These are phyloP conservation scores for Toxoplasma gondii DNA, from an alignment of 169 alveolate genomes.

Conservation along the genomic window DNA sequence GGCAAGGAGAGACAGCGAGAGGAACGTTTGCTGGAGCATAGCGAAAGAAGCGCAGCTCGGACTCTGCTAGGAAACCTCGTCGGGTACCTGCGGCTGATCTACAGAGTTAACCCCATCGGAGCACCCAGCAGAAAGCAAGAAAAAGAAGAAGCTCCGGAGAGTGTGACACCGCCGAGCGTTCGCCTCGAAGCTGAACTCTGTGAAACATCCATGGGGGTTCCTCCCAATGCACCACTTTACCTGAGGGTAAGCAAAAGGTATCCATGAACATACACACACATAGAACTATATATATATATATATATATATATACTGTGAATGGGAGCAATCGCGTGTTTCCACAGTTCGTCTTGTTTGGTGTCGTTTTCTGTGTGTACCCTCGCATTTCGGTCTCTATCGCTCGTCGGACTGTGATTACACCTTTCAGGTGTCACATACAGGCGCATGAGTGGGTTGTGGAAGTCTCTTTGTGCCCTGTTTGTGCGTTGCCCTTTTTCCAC, in stretches of 20 bases:
- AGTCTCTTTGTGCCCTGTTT: background rate
- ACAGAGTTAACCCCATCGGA: background rate
- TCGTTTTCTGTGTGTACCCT: too few species aligned
- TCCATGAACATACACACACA: too few species aligned
- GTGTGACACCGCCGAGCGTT: background rate
- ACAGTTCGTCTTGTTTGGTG: too few species aligned
- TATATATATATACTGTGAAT: too few species aligned
- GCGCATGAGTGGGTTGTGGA: too few species aligned
- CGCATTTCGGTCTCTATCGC: too few species aligned
- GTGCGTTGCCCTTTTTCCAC: background rate
- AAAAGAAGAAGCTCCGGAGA: background rate
- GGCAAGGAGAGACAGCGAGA: background rate
- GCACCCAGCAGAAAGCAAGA: background rate
- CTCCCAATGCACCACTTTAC: background rate
- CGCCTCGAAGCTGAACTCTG: background rate
- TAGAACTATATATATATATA: too few species aligned
- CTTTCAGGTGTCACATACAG: too few species aligned
- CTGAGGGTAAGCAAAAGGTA: background rate
- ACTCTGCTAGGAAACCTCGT: background rate
- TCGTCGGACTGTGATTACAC: too few species aligned
- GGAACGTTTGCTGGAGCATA: too few species aligned
- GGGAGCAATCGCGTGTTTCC: too few species aligned
- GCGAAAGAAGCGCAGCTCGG: background rate
- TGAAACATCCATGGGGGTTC: background rate
- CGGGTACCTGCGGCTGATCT: background rate